Conservation (phyloP, 116 monocot species). For the Posidonia oceanica region DNA sequence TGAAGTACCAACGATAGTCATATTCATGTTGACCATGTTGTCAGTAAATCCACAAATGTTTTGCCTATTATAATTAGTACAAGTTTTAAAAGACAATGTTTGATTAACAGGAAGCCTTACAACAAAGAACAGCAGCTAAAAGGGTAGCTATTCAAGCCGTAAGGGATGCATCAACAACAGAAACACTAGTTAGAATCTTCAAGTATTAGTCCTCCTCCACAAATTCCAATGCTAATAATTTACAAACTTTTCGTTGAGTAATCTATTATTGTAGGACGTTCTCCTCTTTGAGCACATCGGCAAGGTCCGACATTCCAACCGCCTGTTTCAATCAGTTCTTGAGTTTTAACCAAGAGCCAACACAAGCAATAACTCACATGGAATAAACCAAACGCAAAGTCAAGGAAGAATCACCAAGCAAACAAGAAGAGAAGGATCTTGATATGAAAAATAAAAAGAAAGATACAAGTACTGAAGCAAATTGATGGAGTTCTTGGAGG, state of each 20-base stretch:
- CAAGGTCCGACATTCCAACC: conserved; percentile 41
- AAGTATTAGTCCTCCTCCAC: conserved; percentile 41
- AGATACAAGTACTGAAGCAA: not conserved
- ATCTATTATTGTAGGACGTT: conserved; percentile 33
- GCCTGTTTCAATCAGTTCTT: conserved; percentile 58
- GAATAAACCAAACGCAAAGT: conserved; percentile 27
- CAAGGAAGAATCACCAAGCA: conserved; percentile 19
- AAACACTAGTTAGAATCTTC: conserved; percentile 56
- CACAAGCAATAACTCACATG: conserved; percentile 55
- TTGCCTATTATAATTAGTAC: no score
- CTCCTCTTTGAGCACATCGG: conserved; percentile 44
- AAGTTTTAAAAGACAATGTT: no score
- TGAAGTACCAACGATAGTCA: no score
- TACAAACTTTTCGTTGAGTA: no score
- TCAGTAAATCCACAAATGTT: no score
- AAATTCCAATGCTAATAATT: not conserved
- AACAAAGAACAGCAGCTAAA: no score
- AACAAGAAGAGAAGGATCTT: not conserved
- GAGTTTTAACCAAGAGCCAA: conserved; percentile 58
- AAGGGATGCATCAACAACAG: conserved; percentile 64
- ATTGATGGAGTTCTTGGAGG: no score
- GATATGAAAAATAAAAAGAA: not conserved
- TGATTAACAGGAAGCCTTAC: no score
- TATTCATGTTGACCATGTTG: no score
- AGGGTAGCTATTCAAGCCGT: no score